Conservation (phyloP, 2,329 filamentous ascomycete species). For the Aspergillus sp. region DNA sequence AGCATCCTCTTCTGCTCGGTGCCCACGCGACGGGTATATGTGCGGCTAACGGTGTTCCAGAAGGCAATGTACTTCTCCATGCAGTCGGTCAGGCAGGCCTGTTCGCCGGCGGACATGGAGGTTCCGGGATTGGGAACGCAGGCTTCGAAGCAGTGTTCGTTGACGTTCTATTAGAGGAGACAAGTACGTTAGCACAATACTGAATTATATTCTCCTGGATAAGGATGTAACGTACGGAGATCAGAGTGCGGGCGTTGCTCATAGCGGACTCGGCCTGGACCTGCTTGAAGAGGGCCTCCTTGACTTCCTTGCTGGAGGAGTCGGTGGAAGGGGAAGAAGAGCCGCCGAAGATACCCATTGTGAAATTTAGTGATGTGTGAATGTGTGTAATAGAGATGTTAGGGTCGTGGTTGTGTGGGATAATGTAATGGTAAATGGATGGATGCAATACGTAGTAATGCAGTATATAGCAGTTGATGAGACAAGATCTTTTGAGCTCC, state of each 20-base stretch:
- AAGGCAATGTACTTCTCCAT: constrained; percentile 83
- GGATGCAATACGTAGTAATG: no score
- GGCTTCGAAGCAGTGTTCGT: constrained; percentile 77
- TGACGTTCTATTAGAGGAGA: constrained; percentile 63
- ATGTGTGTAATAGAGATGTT: not conserved
- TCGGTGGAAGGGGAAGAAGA: constrained; percentile 31
- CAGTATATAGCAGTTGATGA: not conserved
- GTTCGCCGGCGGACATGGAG: constrained; percentile 67
- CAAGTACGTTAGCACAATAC: not conserved
- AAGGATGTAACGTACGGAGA: constrained; percentile 58
- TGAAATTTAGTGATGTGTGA: not conserved
- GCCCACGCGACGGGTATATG: constrained; percentile 61
- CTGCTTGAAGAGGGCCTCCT: constrained; percentile 64
- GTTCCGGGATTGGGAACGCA: constrained; percentile 70
- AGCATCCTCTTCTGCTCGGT: constrained; percentile 58
- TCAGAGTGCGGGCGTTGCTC: constrained; percentile 68
- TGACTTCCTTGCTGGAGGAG: constrained; percentile 36
- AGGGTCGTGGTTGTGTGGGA: not conserved
- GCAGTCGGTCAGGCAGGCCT: constrained; percentile 71
- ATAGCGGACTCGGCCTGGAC: constrained; percentile 66
- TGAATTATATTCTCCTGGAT: not conserved
- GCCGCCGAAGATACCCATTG: constrained; percentile 45
- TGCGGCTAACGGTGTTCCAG: constrained; percentile 72
- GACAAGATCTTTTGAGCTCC: constrained; percentile 14
- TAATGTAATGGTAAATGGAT: not conserved